phyloP scores from a whole-genome alignment of 2,329 filamentous ascomycete species.

The Diaporthe sp. region DNA sequence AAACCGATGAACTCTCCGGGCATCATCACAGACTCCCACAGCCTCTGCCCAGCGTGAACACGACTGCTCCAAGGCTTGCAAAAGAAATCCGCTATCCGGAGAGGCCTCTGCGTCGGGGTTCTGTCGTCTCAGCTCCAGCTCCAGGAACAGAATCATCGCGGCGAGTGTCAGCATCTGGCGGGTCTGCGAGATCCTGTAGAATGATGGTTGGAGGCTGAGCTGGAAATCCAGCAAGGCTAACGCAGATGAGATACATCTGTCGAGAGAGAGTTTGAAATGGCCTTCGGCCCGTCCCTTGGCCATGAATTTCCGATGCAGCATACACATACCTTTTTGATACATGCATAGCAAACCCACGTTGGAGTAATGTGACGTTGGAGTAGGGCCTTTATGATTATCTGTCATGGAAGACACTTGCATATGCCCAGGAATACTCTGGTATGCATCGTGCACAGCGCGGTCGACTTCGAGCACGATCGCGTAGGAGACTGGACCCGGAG shows the following conservation, averaged over 20 bases:
- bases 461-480: slow-evolving; percentile 50
- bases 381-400: not conserved
- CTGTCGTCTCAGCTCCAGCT: slow-evolving; percentile 42
- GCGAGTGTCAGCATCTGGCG: slow-evolving; percentile 46
- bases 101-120: slow-evolving; percentile 20
- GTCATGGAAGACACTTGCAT: slow-evolving; percentile 31
- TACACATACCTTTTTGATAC: slow-evolving; percentile 63
- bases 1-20: slow-evolving; percentile 33
- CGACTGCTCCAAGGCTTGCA: slow-evolving; percentile 38
- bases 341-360: slow-evolving; percentile 60
- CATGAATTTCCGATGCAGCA: slow-evolving; percentile 63
- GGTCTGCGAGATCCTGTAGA: slow-evolving; percentile 43
- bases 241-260: slow-evolving; percentile 46
- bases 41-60: slow-evolving; percentile 38
- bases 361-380: slow-evolving; percentile 52
- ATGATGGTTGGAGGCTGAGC: slow-evolving; percentile 38
- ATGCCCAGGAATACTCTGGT: slow-evolving; percentile 41
- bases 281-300: slow-evolving; percentile 41
- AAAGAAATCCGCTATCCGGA: slow-evolving; percentile 34
- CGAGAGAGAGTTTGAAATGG: slow-evolving; percentile 40
- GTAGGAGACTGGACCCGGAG: slow-evolving; percentile 37
- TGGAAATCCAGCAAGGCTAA: slow-evolving; percentile 43
- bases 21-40: slow-evolving; percentile 38
- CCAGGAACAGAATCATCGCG: slow-evolving; percentile 43
- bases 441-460: slow-evolving; percentile 50